phyloP scores from a whole-genome alignment of 495 filamentous ascomycete species.

The Staphylotrichum longicolle region DNA sequence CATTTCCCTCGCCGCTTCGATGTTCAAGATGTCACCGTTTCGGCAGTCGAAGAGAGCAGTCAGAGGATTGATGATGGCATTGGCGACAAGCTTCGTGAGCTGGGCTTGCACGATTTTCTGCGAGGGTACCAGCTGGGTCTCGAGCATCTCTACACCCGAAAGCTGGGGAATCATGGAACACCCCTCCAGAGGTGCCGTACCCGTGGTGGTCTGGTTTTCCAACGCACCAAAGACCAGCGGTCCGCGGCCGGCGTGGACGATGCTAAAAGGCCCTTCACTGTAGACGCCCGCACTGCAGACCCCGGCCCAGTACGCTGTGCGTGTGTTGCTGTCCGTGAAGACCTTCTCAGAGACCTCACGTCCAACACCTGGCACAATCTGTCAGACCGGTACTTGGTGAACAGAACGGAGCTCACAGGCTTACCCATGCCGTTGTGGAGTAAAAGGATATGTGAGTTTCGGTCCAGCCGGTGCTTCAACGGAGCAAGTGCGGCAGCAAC shows the following conservation, averaged over 20 bases:
- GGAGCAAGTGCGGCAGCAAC: slow-evolving; percentile 54
- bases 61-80: slow-evolving; percentile 77
- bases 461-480: slow-evolving; percentile 57
- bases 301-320: slow-evolving; percentile 66
- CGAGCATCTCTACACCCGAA: neutral
- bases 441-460: slow-evolving; percentile 63
- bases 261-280: slow-evolving; percentile 47
- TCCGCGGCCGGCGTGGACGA: slow-evolving; percentile 61
- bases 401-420: neutral
- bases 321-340: slow-evolving; percentile 56
- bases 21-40: slow-evolving; percentile 71
- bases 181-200: slow-evolving; percentile 13
- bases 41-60: slow-evolving; percentile 68
- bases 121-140: slow-evolving; percentile 30
- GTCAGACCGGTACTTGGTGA: neutral
- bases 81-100: slow-evolving; percentile 65
- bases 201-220: slow-evolving; percentile 18
- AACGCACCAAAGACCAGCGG: slow-evolving; percentile 54
- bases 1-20: slow-evolving; percentile 53
- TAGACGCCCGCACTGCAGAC: slow-evolving; percentile 67
- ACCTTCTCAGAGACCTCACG: slow-evolving; percentile 59
- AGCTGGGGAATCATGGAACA: slow-evolving; percentile 15
- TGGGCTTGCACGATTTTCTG: slow-evolving; percentile 42
- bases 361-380: slow-evolving; percentile 28
- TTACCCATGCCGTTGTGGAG: slow-evolving; percentile 78